These are phyloP conservation scores for Candida odintsovae DNA, from an alignment of 805 yeast species.

Conservation along the genomic window DNA sequence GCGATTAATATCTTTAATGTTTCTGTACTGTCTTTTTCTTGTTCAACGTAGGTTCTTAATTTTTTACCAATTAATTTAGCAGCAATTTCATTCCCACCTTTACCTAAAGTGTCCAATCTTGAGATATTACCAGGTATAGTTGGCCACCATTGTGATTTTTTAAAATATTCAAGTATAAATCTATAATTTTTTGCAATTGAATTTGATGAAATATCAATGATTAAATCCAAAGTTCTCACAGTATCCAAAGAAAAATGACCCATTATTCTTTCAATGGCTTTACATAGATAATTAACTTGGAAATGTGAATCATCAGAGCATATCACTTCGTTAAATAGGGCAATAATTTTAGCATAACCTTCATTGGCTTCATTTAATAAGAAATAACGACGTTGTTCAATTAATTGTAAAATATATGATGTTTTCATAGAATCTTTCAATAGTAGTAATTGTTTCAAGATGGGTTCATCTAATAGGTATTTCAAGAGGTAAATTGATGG, in stretches of 20 bases:
- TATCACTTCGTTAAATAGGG: slow-evolving; percentile 40
- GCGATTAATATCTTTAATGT: slow-evolving; percentile 42
- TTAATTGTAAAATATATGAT: slow-evolving; percentile 1
- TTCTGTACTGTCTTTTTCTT: slow-evolving; percentile 34
- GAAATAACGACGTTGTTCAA: slow-evolving; percentile 49
- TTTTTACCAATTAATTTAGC: slow-evolving; percentile 49
- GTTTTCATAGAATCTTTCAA: slow-evolving; percentile 3
- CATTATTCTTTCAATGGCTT: slow-evolving; percentile 49
- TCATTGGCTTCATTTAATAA: slow-evolving; percentile 68
- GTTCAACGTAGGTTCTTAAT: slow-evolving; percentile 24
- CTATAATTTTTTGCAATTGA: slow-evolving; percentile 38
- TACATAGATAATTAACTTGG: slow-evolving; percentile 38
- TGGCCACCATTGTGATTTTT: slow-evolving; percentile 68
- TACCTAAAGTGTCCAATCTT: slow-evolving; percentile 27
- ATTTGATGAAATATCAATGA: slow-evolving; percentile 47
- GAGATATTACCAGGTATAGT: slow-evolving; percentile 26
- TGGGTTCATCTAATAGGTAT: slow-evolving; percentile 24
- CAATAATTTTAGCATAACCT: slow-evolving; percentile 65
- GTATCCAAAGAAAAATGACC: slow-evolving; percentile 79
- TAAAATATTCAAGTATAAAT: slow-evolving; percentile 46
- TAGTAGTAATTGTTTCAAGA: slow-evolving; percentile 30
- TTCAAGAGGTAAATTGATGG: slow-evolving; percentile 13
- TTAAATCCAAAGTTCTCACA: slow-evolving; percentile 55
- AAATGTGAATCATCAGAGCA: slow-evolving; percentile 33
- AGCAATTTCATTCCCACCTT: slow-evolving; percentile 53